Conservation (phyloP, 2,329 filamentous ascomycete genomes). For the Venturia carpophila region DNA sequence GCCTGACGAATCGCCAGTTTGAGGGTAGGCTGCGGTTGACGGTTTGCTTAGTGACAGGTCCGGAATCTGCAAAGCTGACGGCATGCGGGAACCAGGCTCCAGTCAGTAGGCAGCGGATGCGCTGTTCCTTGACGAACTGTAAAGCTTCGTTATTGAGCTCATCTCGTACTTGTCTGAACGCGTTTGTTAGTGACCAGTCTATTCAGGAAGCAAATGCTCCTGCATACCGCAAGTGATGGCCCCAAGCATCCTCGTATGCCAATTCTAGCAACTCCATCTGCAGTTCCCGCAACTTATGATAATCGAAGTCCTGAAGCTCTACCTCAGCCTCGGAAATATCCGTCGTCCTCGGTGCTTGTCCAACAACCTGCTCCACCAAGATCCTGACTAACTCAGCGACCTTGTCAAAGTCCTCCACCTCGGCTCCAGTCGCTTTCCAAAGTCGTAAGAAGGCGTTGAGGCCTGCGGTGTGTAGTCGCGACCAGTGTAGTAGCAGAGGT, state of each 20-base stretch:
- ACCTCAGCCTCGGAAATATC: conserved; percentile 84
- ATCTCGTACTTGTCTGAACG: conserved; percentile 65
- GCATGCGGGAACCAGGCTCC: conserved; percentile 75
- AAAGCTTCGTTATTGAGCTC: conserved; percentile 85
- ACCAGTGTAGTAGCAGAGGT: conserved; percentile 88
- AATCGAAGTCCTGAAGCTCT: conserved; percentile 77
- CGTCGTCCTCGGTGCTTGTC: conserved; percentile 70
- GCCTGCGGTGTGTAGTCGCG: conserved; percentile 74
- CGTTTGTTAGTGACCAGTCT: neutral
- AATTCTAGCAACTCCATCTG: conserved; percentile 91
- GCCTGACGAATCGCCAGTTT: conserved; percentile 72
- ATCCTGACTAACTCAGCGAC: conserved; percentile 87
- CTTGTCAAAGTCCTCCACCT: conserved; percentile 83
- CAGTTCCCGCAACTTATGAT: conserved; percentile 66
- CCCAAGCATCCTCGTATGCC: conserved; percentile 93
- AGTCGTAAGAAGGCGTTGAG: conserved; percentile 82
- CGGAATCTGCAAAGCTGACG: conserved; percentile 44
- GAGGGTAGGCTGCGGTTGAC: conserved; percentile 39
- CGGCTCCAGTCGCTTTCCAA: conserved; percentile 85
- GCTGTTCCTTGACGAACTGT: conserved; percentile 95
- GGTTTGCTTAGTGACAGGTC: conserved; percentile 36
- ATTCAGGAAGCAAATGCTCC: neutral
- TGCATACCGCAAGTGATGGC: conserved; percentile 62
- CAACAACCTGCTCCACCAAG: conserved; percentile 80
- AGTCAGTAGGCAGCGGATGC: conserved; percentile 78